These are phyloP conservation scores for Urochloa ruziziensis DNA, from an alignment of 176 grass and related monocot species.

Conservation along the genomic window DNA sequence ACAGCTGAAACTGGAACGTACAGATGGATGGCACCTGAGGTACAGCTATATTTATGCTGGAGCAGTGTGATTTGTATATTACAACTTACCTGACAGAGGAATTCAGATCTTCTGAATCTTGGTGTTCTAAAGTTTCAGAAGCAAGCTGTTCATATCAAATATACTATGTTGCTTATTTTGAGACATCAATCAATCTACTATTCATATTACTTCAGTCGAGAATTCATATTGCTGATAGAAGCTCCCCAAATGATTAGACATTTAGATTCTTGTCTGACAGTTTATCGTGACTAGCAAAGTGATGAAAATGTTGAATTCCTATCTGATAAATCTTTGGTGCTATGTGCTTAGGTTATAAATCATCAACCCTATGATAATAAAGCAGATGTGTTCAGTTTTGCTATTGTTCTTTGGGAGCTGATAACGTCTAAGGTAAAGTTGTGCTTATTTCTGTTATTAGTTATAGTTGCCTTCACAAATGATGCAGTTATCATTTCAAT, in stretches of 20 bases:
- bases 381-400: conserved; percentile 98
- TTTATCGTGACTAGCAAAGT: conserved; percentile 7
- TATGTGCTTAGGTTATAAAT: conserved; percentile 85
- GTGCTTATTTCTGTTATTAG: background rate
- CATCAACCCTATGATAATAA: conserved; percentile 89
- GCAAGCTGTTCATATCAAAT: background rate
- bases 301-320: background rate
- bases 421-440: conserved; percentile 73
- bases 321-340: conserved; percentile 21
- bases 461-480: background rate
- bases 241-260: background rate
- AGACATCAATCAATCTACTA: background rate
- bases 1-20: conserved; percentile 99
- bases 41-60: conserved; percentile 32
- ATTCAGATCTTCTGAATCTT: conserved; percentile 1
- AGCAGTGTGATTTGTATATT: conserved; percentile 1
- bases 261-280: background rate
- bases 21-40: conserved; percentile 99
- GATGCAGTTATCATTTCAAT: background rate
- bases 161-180: background rate
- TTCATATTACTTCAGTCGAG: background rate
- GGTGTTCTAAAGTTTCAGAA: background rate
- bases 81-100: background rate
- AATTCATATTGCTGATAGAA: background rate
- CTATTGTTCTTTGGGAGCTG: conserved; percentile 98